Conservation (phyloP, 2,329 filamentous ascomycete genomes). For the Verticillium zaregamsianum region DNA sequence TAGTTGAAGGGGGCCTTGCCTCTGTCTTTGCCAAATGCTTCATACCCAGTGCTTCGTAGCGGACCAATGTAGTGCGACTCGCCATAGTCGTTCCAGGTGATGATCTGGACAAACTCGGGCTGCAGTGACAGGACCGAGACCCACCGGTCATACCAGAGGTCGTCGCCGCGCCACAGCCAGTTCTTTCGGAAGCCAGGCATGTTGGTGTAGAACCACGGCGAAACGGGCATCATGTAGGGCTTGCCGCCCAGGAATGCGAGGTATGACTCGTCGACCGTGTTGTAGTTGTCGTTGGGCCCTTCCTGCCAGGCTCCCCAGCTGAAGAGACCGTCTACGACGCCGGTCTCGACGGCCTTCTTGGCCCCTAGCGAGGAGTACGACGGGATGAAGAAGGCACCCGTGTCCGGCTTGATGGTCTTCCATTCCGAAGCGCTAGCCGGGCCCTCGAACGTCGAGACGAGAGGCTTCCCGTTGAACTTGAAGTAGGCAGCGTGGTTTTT, state of each 20-base stretch:
- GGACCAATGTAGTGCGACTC: constrained; percentile 53
- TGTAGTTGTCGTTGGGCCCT: constrained; percentile 14
- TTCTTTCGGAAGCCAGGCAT: constrained; percentile 53
- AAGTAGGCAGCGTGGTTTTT: constrained; percentile 8
- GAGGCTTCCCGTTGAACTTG: constrained; percentile 21
- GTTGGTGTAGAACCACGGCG: constrained; percentile 58
- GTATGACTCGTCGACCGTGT: constrained; percentile 17
- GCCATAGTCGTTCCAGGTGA: constrained; percentile 46
- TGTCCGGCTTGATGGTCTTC: constrained; percentile 33
- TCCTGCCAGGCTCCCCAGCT: constrained; percentile 32
- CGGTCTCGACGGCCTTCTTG: constrained; percentile 11
- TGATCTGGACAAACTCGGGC: constrained; percentile 41
- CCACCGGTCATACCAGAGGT: constrained; percentile 59
- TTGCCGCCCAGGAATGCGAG: constrained; percentile 4
- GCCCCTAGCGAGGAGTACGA: constrained; percentile 36
- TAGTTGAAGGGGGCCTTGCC: constrained; percentile 31
- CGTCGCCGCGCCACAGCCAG: constrained; percentile 60
- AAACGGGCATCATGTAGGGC: constrained; percentile 49
- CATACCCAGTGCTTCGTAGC: constrained; percentile 20
- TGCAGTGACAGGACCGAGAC: constrained; percentile 40
- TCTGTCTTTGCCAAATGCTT: constrained; percentile 14
- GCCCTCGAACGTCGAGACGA: constrained; percentile 42
- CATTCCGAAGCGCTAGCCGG: constrained; percentile 36
- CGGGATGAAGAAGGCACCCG: constrained; percentile 38
- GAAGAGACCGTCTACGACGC: constrained; percentile 29